Evolutionary conservation across 768 basidiomycete genomes (phyloP), one percentile per base, ranked within the genome.

Genomic region (Artomyces pyxidatus): DNA sequence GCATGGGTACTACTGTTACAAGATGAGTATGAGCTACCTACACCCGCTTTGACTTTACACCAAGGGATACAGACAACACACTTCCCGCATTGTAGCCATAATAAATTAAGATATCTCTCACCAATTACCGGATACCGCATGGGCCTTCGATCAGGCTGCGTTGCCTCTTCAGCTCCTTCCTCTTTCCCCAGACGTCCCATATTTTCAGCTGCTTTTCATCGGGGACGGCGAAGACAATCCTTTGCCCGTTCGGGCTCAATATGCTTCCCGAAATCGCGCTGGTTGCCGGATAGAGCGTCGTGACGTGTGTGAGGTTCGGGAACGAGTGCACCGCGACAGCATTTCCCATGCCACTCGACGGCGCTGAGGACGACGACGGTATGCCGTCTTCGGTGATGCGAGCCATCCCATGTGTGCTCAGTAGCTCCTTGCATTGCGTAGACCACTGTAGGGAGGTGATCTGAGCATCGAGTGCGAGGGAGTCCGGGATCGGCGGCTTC

Each of bases 401-500:
- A 22, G 45, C 37, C 10, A 42, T 37, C 3, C 78, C 88, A 57
- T 92, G 88, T 2, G 88, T 87, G 37, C 80, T 87, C n/a, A 95
- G 65, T 29, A 96, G 65, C 59, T 95, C 92, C 55, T 88, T 89
- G 59, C 82, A 81, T 53, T 90, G 84, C 4, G 82, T 78, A 14
- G 88, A 87, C 61, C 81, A 89, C 46, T 84, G 73, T 10, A 90
- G 64, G 6, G 81, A 80, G 6, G 83, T 84, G 45, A 92, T 77
- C 50, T 80, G 77, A 9, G 81, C 76, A 22, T 69, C 71, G 16
- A 73, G 65, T 32, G 77, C 74, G n/a, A 77, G 54, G 46, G 67
- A 70, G 8, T 70, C 68, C 0, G 75, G 73, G 5, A 47, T 54
- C 67, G 67, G 40, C 74, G 69, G 26, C 72, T 64, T 21, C 67